These are phyloP conservation scores for Thelephora ganbajun DNA, from an alignment of 768 basidiomycete genomes.

Conservation along the genomic window DNA sequence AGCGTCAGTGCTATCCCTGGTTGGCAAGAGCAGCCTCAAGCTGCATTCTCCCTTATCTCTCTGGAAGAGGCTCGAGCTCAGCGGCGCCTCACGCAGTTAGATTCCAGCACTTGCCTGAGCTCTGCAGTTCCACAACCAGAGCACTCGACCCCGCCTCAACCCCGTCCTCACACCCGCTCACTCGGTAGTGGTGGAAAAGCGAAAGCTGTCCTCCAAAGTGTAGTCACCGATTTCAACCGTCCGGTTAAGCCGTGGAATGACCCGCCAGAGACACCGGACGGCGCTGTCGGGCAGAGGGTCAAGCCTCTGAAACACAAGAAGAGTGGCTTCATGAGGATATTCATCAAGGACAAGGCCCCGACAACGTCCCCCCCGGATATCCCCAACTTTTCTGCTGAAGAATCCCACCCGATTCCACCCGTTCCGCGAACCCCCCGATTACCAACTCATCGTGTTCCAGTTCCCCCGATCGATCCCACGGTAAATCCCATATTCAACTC, in stretches of 20 bases:
- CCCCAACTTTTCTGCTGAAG: conserved; percentile 30
- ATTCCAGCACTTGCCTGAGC: background rate
- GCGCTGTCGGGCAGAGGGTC: background rate
- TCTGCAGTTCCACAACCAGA: conserved; percentile 19
- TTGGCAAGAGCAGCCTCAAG: conserved; percentile 33
- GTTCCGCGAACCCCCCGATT: conserved; percentile 8
- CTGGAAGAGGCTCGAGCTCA: conserved; percentile 68
- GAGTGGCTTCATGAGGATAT: conserved; percentile 70
- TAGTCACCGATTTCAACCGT: background rate
- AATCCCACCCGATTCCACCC: conserved; percentile 2
- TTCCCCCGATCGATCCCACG: conserved; percentile 15
- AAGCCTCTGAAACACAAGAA: conserved; percentile 37
- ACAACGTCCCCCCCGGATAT: conserved; percentile 36
- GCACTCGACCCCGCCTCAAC: background rate
- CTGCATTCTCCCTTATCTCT: conserved; percentile 54
- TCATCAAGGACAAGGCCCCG: conserved; percentile 28
- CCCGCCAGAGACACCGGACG: background rate
- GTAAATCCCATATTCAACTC: background rate
- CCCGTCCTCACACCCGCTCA: background rate
- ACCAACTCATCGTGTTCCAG: conserved; percentile 13
- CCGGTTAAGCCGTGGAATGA: background rate
- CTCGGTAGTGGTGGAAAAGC: background rate
- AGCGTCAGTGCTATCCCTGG: conserved; percentile 20
- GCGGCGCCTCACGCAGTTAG: background rate
- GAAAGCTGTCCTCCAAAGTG: background rate